Percentiles rank a stretch among this genome's conserved stretches.
These are phyloP conservation scores for Phylloporus scabripes DNA, from an alignment of 768 basidiomycete species.

Conservation along the genomic window DNA sequence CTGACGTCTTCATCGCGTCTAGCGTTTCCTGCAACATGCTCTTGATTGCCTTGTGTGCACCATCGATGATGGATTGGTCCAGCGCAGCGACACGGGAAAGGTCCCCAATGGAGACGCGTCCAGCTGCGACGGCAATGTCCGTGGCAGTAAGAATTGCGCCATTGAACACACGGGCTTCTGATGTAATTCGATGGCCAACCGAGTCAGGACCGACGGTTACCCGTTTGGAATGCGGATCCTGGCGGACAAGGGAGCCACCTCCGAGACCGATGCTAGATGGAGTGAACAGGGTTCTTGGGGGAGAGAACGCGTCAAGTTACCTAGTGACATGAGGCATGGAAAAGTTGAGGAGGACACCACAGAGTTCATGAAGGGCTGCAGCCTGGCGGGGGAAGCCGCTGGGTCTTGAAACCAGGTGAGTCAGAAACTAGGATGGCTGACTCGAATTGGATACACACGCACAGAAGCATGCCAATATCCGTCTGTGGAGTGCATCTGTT, in stretches of 20 bases:
- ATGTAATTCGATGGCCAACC: constrained; percentile 50
- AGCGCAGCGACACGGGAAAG: constrained; percentile 18
- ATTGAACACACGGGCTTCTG: constrained; percentile 50
- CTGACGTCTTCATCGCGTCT: constrained; percentile 62
- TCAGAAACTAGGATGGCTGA: constrained; percentile 8
- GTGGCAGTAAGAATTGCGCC: constrained; percentile 56
- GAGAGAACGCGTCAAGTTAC: constrained; percentile 13
- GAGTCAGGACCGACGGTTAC: constrained; percentile 61
- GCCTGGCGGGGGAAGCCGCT: constrained; percentile 60
- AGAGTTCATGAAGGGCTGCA: constrained; percentile 56
- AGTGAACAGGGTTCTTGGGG: neutral
- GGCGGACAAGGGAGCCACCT: constrained; percentile 52
- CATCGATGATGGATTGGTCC: constrained; percentile 25
- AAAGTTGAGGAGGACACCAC: constrained; percentile 57
- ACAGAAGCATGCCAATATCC: constrained; percentile 56
- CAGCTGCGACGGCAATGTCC: constrained; percentile 47
- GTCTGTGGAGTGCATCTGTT: constrained; percentile 29
- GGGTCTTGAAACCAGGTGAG: constrained; percentile 26
- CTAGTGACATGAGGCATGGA: constrained; percentile 51
- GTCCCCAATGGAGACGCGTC: constrained; percentile 29
- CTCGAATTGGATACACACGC: constrained; percentile 10
- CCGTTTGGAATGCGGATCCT: constrained; percentile 28
- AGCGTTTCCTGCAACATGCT: constrained; percentile 41
- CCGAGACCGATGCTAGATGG: constrained; percentile 51
- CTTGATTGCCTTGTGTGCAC: constrained; percentile 39